A percentile compares a stretch with the other conserved stretches of the same genome.
Conservation (phyloP, 2,329 filamentous ascomycete species). For the Cordyceps javanica region DNA sequence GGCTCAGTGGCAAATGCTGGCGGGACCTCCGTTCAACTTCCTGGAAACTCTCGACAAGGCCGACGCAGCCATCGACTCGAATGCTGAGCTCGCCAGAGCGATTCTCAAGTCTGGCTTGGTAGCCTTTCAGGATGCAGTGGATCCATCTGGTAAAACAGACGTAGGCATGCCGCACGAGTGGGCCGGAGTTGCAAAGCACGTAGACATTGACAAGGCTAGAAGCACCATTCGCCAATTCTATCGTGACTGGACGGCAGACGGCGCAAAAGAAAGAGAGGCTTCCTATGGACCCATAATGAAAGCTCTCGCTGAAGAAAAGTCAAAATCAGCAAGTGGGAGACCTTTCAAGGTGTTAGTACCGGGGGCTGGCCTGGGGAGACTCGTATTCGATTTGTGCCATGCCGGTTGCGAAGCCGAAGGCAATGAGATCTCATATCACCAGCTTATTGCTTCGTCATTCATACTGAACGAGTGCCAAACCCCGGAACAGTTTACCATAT, state of each 20-base stretch:
- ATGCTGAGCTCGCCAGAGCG: constrained; percentile 73
- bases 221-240: constrained; percentile 92
- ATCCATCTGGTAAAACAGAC: constrained; percentile 31
- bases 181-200: constrained; percentile 62
- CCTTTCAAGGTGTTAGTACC: constrained; percentile 71
- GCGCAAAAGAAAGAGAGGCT: constrained; percentile 63
- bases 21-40: constrained; percentile 74
- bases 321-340: constrained; percentile 23
- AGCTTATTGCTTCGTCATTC: constrained; percentile 78
- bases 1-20: constrained; percentile 76
- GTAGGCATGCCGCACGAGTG: constrained; percentile 54
- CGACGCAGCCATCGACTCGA: constrained; percentile 83
- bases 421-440: constrained; percentile 96
- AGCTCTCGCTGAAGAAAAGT: constrained; percentile 51
- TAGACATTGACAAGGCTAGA: constrained; percentile 83
- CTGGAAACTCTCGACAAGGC: constrained; percentile 71
- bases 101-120: constrained; percentile 67
- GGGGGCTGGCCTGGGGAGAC: constrained; percentile 78
- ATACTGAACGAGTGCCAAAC: constrained; percentile 62
- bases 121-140: constrained; percentile 54
- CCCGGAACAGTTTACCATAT: constrained; percentile 63
- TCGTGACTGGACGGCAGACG: constrained; percentile 85
- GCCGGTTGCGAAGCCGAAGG: constrained; percentile 73
- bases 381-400: constrained; percentile 80
- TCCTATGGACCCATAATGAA: constrained; percentile 70